A percentile compares a stretch with the other conserved stretches of the same genome.
Conservation (phyloP, 2,329 filamentous ascomycete species). For the Xylaria arbuscula region DNA sequence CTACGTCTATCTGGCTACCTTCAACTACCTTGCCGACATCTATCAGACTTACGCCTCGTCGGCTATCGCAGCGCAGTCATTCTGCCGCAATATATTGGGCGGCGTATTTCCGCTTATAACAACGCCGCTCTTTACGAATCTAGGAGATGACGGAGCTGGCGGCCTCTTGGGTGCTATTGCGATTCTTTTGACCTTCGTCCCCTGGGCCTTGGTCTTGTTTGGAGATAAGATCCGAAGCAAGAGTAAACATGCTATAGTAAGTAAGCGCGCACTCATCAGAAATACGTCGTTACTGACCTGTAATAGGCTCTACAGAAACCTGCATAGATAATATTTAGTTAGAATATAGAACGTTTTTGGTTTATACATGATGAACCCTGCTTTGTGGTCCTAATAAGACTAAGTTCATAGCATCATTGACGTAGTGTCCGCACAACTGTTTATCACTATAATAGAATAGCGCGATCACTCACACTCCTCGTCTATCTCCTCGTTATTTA, state of each 20-base stretch:
- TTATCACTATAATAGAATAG: background rate
- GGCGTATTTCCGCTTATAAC: slow-evolving; percentile 85
- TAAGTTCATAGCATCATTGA: background rate
- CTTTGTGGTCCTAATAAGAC: background rate
- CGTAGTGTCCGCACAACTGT: background rate
- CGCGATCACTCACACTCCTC: background rate
- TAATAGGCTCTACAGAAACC: slow-evolving; percentile 29
- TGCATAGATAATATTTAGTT: slow-evolving; percentile 4
- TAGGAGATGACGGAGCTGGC: slow-evolving; percentile 78
- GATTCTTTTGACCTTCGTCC: slow-evolving; percentile 77
- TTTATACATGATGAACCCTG: background rate
- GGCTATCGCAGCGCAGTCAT: slow-evolving; percentile 86
- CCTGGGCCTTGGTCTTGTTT: slow-evolving; percentile 85
- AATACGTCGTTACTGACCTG: slow-evolving; percentile 16
- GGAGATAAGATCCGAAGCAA: slow-evolving; percentile 79
- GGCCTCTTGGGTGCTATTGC: slow-evolving; percentile 81
- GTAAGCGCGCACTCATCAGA: slow-evolving; percentile 31
- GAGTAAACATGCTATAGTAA: slow-evolving; percentile 79
- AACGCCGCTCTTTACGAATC: slow-evolving; percentile 74
- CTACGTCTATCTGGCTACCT: slow-evolving; percentile 85
- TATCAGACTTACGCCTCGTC: slow-evolving; percentile 88
- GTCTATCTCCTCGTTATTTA: background rate
- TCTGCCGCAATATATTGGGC: slow-evolving; percentile 85
- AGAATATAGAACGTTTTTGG: background rate
- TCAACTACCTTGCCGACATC: slow-evolving; percentile 92